Base-by-base conservation (phyloP, 1,284 basidiomycete species). In the Quambalaria eucalypti region DNA sequence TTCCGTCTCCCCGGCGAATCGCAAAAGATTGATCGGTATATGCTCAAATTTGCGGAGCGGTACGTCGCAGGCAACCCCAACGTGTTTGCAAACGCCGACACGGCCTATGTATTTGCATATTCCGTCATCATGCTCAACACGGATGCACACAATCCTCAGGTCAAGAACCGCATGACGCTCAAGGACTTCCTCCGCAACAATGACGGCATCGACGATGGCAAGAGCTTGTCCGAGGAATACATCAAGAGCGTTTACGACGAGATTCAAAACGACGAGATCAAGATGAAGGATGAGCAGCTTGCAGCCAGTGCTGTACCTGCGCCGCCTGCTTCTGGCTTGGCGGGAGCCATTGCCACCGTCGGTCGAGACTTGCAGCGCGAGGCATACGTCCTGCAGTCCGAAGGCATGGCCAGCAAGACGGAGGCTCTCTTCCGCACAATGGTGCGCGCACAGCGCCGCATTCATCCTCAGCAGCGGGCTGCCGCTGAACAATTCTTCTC, bases 71-170 rank as follows among this genome's bases (percentile, higher is more conserved):
- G 73, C 25, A 75, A 75, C 47, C 69, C 71, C 23, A 57, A 48
- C 5, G 62, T 65, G 2, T 74, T 75, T 56, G 73, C 72, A 28
- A 75, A 73, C 47, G 73, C 73, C n/a, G 73, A 75, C 51, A 73
- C 72, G 2, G 72, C 72, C 0, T 75, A 75, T 56, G 68, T 74
- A n/a, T 68, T 75, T 47, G 72, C 73, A 4, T 75, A 74, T 60
- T 75, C 73, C 57, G 70, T 74, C 36, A 74, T 75, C 56, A 73
- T 75, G 73, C 68, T 75, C 60, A 75, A 75, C 48, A 75, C 73
- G 9, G 73, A 75, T 31, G 73, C 73, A 26, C 73, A 75, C 60
- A 75, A 69, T 49, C 68, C 65, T 21, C 73, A 75, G 59, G 69
- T 75, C 49, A 75, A 75, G 66, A 66, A 73, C 36, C 59, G 73